These are phyloP conservation scores for Globisporangium uncinulatum DNA, from an alignment of 352 stramenopile species.

Conservation along the genomic window DNA sequence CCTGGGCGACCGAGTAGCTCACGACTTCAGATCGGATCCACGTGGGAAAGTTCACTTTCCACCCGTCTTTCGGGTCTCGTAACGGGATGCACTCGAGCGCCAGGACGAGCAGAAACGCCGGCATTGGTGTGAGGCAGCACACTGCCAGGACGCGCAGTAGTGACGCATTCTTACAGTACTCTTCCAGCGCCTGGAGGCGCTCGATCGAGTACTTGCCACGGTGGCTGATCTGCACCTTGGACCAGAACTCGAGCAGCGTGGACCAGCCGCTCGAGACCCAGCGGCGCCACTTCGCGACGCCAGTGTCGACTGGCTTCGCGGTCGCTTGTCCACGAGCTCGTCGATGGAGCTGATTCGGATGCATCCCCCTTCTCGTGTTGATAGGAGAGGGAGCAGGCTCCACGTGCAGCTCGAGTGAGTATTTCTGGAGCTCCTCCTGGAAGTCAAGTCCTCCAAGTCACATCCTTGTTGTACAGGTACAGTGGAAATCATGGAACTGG, in stretches of 20 bases:
- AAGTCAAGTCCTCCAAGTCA: too few species aligned
- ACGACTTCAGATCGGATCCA: conserved; percentile 4
- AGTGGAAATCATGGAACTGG: too few species aligned
- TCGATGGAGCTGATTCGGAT: background rate
- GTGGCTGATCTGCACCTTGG: conserved; percentile 19
- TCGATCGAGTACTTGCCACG: conserved; percentile 34
- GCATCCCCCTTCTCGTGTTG: background rate
- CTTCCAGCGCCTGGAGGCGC: conserved; percentile 24
- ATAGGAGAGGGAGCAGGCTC: too few species aligned
- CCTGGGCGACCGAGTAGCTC: conserved; percentile 12
- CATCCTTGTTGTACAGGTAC: too few species aligned
- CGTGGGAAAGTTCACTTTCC: conserved; percentile 4
- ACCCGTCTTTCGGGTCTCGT: conserved; percentile 4
- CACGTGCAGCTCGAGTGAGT: too few species aligned
- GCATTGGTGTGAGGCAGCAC: conserved; percentile 17
- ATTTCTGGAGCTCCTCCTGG: too few species aligned
- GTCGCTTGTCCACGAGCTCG: background rate
- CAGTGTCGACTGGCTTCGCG: background rate
- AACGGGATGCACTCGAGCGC: conserved; percentile 23
- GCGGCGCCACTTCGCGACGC: background rate
- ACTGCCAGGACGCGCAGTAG: background rate
- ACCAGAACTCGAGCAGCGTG: background rate
- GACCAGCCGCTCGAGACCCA: background rate
- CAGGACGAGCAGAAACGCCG: conserved; percentile 16
- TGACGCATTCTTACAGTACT: conserved; percentile 16